Conservation (phyloP, 2,329 filamentous ascomycete genomes). For the Aureobasidium zeae region DNA sequence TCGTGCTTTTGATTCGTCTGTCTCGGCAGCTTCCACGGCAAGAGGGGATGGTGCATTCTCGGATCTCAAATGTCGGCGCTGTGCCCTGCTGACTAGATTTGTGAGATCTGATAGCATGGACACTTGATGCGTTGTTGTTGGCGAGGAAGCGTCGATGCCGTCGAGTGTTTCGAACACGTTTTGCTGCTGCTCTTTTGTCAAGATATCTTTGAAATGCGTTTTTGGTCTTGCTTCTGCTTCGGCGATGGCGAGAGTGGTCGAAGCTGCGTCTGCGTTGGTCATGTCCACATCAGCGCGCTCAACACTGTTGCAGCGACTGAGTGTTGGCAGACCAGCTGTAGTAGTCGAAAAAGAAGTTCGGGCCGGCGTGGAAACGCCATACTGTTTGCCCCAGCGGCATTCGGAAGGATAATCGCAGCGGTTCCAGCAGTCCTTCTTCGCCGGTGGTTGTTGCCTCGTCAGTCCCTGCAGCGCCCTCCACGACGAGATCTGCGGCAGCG, state of each 20-base stretch:
- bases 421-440: constrained; percentile 36
- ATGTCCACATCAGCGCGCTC: background rate
- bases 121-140: background rate
- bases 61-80: background rate
- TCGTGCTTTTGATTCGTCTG: too few species aligned
- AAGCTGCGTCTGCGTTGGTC: background rate
- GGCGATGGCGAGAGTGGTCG: too few species aligned
- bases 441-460: background rate
- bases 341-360: constrained; percentile 7
- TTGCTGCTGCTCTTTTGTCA: constrained; percentile 17
- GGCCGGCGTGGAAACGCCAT: constrained; percentile 21
- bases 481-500: background rate
- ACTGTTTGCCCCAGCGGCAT: constrained; percentile 34
- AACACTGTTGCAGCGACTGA: background rate
- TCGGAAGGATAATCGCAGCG: constrained; percentile 39
- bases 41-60: constrained; percentile 1
- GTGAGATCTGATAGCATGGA: constrained; percentile 1
- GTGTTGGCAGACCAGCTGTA: background rate
- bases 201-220: constrained; percentile 24
- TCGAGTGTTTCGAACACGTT: constrained; percentile 7
- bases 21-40: background rate
- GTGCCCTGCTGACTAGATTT: background rate
- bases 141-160: background rate
- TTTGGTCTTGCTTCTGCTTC: constrained; percentile 17
- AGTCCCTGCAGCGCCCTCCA: background rate